These are phyloP conservation scores for Mesembryanthemum crystallinum DNA, from an alignment of 148 eudicot genomes.

Conservation along the genomic window DNA sequence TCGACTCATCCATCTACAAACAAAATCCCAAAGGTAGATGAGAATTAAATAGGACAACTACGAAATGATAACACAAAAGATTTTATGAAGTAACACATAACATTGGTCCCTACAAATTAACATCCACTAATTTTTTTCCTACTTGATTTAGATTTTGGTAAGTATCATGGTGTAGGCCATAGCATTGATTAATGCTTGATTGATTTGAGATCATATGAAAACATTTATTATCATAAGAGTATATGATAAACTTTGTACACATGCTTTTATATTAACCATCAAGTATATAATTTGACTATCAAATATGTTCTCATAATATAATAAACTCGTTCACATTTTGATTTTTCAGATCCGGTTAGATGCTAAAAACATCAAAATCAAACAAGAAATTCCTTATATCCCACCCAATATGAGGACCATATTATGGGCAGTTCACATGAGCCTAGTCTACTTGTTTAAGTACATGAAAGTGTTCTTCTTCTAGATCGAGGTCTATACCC, in stretches of 20 bases:
- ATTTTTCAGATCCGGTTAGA: too few species aligned
- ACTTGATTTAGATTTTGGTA: not conserved
- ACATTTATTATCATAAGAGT: too few species aligned
- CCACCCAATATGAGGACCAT: constrained; percentile 21
- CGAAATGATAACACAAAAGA: not conserved
- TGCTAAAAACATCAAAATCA: constrained; percentile 22
- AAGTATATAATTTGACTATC: too few species aligned
- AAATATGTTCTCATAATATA: too few species aligned
- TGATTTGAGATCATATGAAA: too few species aligned
- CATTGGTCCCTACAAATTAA: not conserved
- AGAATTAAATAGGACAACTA: not conserved
- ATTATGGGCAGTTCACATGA: constrained; percentile 27
- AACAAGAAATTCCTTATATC: not conserved
- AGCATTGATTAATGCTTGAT: too few species aligned
- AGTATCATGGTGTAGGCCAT: not conserved
- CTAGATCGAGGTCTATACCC: not conserved
- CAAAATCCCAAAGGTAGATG: not conserved
- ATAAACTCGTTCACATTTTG: too few species aligned
- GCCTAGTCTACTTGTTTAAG: not conserved
- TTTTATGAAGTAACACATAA: not conserved
- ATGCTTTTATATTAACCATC: too few species aligned
- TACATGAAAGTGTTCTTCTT: not conserved
- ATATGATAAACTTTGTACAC: too few species aligned
- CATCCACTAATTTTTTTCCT: not conserved
- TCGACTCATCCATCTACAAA: not conserved